Conservation (phyloP, 148 eudicot genomes). For the Rhododendron ovatum region DNA sequence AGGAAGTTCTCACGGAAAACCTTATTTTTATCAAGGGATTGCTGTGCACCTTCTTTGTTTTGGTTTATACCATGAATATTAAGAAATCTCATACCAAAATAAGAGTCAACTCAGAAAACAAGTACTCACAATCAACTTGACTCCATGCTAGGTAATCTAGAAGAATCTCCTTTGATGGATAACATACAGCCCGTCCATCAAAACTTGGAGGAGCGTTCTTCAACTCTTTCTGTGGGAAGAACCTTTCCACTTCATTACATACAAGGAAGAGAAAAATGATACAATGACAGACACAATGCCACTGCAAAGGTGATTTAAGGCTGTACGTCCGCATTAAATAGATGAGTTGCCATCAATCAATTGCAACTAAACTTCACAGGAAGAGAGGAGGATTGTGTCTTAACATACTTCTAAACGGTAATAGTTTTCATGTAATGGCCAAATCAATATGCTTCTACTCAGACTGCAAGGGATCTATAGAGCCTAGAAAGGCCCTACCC, state of each 20-base stretch:
- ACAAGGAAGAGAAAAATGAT: slow-evolving; percentile 69
- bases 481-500: not conserved
- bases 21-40: not conserved
- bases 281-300: slow-evolving; percentile 21
- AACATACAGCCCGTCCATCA: slow-evolving; percentile 91
- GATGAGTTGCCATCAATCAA: not conserved
- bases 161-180: slow-evolving; percentile 68
- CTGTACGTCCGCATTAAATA: not conserved
- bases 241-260: slow-evolving; percentile 62
- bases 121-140: slow-evolving; percentile 89
- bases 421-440: not conserved
- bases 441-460: not conserved
- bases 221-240: slow-evolving; percentile 63
- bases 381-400: not conserved
- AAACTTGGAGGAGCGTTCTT: slow-evolving; percentile 71
- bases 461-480: not conserved
- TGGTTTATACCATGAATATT: not conserved
- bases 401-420: not conserved
- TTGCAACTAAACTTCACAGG: not conserved
- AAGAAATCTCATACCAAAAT: not conserved
- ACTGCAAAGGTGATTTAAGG: slow-evolving; percentile 36
- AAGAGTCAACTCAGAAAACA: not conserved
- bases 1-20: not conserved
- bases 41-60: not conserved
- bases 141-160: slow-evolving; percentile 87